Evolutionary conservation across 2,329 filamentous ascomycete genomes (phyloP).

Genomic region (Talaromyces piceae): DNA sequence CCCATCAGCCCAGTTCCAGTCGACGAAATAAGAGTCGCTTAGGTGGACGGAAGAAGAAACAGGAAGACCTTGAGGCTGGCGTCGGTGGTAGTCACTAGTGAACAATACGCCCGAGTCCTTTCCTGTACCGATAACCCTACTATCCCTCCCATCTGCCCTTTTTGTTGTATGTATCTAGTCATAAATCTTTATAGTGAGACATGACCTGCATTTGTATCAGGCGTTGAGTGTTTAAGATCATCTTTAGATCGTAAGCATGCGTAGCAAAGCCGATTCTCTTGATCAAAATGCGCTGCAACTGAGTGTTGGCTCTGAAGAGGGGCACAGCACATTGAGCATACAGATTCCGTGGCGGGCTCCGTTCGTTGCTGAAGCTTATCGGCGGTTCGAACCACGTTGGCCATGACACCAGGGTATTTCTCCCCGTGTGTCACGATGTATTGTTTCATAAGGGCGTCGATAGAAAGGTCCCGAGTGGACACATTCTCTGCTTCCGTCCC

Average conservation of each 20-base stretch:
- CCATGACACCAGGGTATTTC: slow-evolving; percentile 82
- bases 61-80: slow-evolving; percentile 18
- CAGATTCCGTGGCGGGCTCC: slow-evolving; percentile 22
- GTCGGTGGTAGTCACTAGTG: neutral
- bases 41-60: slow-evolving; percentile 20
- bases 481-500: slow-evolving; percentile 28
- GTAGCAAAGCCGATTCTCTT: slow-evolving; percentile 38
- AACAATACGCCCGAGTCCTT: neutral
- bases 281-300: slow-evolving; percentile 46
- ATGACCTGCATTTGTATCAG: slow-evolving; percentile 3
- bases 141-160: neutral
- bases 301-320: slow-evolving; percentile 57
- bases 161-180: slow-evolving; percentile 5
- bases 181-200: slow-evolving; percentile 13
- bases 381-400: slow-evolving; percentile 91
- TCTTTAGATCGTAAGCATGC: slow-evolving; percentile 34
- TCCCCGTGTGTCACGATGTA: slow-evolving; percentile 84
- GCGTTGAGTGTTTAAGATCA: neutral
- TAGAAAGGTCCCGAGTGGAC: slow-evolving; percentile 58
- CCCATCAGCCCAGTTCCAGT: slow-evolving; percentile 17
- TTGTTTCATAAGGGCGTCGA: slow-evolving; percentile 80
- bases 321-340: slow-evolving; percentile 64
- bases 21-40: slow-evolving; percentile 24
- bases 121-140: neutral
- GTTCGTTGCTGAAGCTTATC: slow-evolving; percentile 58